Conservation (phyloP, 2,329 filamentous ascomycete species). For the Beauveria sp. region DNA sequence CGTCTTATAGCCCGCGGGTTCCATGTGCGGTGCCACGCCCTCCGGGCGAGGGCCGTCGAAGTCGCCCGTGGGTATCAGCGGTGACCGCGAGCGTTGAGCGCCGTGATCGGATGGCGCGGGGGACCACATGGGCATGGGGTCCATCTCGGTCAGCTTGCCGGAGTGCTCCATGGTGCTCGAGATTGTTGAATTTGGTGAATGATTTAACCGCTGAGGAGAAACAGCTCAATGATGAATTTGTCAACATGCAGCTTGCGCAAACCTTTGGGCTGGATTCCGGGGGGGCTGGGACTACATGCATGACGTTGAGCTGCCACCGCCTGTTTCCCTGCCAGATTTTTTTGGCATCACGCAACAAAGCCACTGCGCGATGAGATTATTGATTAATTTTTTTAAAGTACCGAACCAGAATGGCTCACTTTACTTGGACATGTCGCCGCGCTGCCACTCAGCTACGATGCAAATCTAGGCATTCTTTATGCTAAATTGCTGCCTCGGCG, state of each 20-base stretch:
- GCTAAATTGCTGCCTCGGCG: slow-evolving; percentile 53
- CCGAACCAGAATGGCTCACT: not conserved
- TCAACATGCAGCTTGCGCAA: not conserved
- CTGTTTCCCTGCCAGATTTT: not conserved
- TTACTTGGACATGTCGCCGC: not conserved
- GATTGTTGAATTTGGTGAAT: not conserved
- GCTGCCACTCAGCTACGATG: not conserved
- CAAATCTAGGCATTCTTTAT: slow-evolving; percentile 27
- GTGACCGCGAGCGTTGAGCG: not conserved
- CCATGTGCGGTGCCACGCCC: slow-evolving; percentile 16
- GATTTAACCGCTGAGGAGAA: not conserved
- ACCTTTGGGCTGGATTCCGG: not conserved
- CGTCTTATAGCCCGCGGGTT: slow-evolving; percentile 16
- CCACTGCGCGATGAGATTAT: too few relatives aligned
- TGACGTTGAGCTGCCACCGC: not conserved
- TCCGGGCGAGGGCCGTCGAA: not conserved
- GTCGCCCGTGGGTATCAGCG: not conserved
- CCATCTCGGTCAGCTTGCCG: not conserved
- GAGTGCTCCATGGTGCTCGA: not conserved
- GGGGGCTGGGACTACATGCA: slow-evolving; percentile 5
- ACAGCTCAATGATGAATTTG: not conserved
- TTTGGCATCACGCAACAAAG: not conserved
- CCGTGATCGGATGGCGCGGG: not conserved
- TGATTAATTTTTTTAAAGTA: too few relatives aligned
- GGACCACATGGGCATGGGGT: slow-evolving; percentile 3